Percentiles rank a stretch among this genome's conserved stretches.
Evolutionary conservation across 202 grass and related monocot species (phyloP).

Genomic region (Brachypodium distachyon): DNA sequence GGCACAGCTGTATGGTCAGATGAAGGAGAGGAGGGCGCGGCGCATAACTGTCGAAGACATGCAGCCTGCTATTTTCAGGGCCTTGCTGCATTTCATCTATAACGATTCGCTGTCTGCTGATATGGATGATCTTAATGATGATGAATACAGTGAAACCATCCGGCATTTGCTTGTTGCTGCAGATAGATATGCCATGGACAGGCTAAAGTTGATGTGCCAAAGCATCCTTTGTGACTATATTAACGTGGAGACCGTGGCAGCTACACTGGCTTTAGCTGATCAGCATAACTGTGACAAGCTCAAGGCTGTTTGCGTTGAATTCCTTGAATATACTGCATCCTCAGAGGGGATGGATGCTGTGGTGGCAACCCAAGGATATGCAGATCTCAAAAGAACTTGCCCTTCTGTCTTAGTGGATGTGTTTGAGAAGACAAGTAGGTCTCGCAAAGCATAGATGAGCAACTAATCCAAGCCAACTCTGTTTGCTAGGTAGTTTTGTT

Average conservation of each 20-base stretch:
- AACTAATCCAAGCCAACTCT: background rate
- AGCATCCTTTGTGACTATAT: background rate
- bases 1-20: background rate
- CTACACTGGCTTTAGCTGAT: too few species aligned
- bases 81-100: constrained; percentile 9
- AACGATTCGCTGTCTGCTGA: background rate
- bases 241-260: too few species aligned
- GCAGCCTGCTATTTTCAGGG: constrained; percentile 13
- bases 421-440: background rate
- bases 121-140: background rate
- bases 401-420: background rate
- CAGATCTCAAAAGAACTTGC: background rate
- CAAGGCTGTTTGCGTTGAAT: background rate
- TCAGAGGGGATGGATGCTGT: background rate
- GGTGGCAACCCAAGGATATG: background rate
- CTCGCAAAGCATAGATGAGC: background rate
- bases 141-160: background rate
- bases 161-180: constrained; percentile 11
- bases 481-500: background rate
- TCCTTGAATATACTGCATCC: background rate
- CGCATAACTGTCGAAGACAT: background rate
- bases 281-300: too few species aligned
- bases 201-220: constrained; percentile 2
- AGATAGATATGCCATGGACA: constrained; percentile 8
- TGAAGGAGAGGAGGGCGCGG: background rate